Evolutionary conservation across 148 eudicot genomes (phyloP).

Genomic region (Rhododendron henanense): DNA sequence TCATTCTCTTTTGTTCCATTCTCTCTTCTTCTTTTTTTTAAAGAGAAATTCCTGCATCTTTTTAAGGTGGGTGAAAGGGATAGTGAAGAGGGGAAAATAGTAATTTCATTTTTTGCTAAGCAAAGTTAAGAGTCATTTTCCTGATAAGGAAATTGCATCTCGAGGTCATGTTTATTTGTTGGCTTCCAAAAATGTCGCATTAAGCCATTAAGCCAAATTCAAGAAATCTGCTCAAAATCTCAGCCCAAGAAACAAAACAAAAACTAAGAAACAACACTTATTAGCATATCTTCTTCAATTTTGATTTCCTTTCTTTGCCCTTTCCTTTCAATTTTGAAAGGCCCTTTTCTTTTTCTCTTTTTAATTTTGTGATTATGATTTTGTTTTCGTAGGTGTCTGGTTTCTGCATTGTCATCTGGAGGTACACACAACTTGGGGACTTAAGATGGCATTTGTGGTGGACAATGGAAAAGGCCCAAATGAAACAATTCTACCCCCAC

Average conservation of each 20-base stretch:
- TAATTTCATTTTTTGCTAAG: neutral
- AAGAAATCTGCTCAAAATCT: neutral
- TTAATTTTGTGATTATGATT: neutral
- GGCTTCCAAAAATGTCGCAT: neutral
- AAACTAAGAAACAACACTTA: neutral
- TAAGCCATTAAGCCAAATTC: neutral
- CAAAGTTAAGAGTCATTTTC: neutral
- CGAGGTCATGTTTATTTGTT: neutral
- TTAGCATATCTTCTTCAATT: neutral
- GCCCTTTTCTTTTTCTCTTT: neutral
- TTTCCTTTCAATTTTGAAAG: neutral
- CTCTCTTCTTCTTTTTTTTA: neutral
- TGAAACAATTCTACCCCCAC: constrained; percentile 55
- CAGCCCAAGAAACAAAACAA: neutral
- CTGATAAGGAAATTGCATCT: neutral
- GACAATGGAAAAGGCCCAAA: constrained; percentile 61
- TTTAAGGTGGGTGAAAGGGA: neutral
- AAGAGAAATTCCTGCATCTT: neutral
- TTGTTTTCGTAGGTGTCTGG: constrained; percentile 56
- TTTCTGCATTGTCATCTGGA: constrained; percentile 77
- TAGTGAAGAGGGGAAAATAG: neutral
- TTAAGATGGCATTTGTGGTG: constrained; percentile 73
- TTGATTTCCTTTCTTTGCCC: neutral
- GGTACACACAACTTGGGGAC: constrained; percentile 77
- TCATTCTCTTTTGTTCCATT: neutral